Base-by-base conservation (phyloP, 352 stramenopile species). In the Globisporangium cystogenes region DNA sequence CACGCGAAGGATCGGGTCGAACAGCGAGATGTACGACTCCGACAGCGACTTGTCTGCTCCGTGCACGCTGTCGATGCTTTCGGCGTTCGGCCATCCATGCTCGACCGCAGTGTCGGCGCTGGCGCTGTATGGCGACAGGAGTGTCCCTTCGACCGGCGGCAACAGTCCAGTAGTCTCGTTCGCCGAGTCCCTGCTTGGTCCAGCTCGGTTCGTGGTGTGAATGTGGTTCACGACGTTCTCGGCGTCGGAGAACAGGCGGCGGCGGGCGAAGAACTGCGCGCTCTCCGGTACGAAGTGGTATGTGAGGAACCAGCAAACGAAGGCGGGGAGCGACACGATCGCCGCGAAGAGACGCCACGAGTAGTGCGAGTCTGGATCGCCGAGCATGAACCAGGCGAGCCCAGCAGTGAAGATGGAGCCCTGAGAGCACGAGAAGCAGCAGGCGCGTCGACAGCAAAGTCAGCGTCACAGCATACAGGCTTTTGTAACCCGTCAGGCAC, bases 381-480 rank as follows among this genome's bases (percentile, higher is more conserved):
- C 74, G 11, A 91, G 59, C 71, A 96, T 86, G 48, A 90, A 53
- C 87, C 87, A 96, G 33, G 86, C 87, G 16, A 87, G 53, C 6
- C 63, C 76, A 1, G 84, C 86, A 0, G 87, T 93, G 56, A 93
- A 95, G 16, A 96, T 71, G 20, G 84, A 88, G 26, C 89, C 89
- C 73, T 87, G 35, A n/a, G 7, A 21, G n/a, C 5, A 4, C 37
- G n/a, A 45, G 40, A 24, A 24, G 11, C 1, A 40, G 10, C 8
- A 29, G 3, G 2, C n/a, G 15, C 46, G 15, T 5, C 33, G 14
- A 45, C 36, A 42, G 16, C 8, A 14, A 12, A 24, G 40, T 45
- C 40, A 45, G 10, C 12, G 18, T 7, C 7, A 10, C 20, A 12
- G 12, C 14, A 20, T 10, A 12, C 35, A 21, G 7, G n/a, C n/a